Base-by-base conservation (phyloP, 106 monocot species). In the Acanthochlamys bracteata region DNA sequence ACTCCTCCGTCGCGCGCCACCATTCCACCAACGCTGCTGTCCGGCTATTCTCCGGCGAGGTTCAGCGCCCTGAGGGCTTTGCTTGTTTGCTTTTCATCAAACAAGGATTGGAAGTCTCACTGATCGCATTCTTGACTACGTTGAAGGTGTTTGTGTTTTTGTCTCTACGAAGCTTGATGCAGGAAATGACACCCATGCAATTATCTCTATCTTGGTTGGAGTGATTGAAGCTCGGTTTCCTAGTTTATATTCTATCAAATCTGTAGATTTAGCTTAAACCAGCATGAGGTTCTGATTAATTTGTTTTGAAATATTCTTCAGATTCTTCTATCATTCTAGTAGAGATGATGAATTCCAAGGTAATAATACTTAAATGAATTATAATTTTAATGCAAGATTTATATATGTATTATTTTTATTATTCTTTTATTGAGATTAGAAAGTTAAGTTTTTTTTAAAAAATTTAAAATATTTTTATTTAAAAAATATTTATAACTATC, bases 81-180 rank as follows among this genome's bases (percentile, higher is more conserved):
- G 12, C 49, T 49, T 49, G 49, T 49, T 27, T 65, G 77, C 72
- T 54, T 52, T 16, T 62, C 80, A 7, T 71, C 71, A 7, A 74
- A 82, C 54, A 83, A 79, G 73, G 73, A 78, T 23, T 70, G 76
- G 9, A 51, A 86, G 86, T 72, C 84, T 94, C 77, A 79, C 83
- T 17, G 86, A 94, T 24, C 93, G 59, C 25, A 86, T 94, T 70
- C 89, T 94, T 45, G 93, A 94, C 67, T 94, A 94, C 72, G 89
- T 94, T 40, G 93, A 94, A 83, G 93, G 93, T 78, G 14, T 42
- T 33, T 33, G 33, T 33, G 33, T 33, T 33, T 33, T 33, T 33
- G 33, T 6, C 33, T 6, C 33, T 33, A 6, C 1, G 33, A 6
- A 33, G 33, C 6, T 33, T 33, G 33, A 1, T 33, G 33, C 6